A percentile compares a stretch with the other conserved stretches of the same genome.
Conservation (phyloP, 2,329 filamentous ascomycete species). For the Talaromyces sp. region DNA sequence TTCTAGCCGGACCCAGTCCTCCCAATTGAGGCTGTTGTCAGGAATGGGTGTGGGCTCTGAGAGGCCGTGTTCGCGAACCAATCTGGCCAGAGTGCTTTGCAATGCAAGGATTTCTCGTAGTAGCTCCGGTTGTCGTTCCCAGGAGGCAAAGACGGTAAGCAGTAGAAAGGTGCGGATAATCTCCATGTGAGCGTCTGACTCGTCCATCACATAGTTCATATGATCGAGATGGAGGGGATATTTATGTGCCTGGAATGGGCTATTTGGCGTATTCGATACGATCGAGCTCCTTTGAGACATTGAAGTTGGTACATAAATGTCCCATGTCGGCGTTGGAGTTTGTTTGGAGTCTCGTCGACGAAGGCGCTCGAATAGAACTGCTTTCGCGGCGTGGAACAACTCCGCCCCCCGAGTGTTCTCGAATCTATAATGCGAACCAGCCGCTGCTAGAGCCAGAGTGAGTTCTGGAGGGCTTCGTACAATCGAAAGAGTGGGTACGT, state of each 20-base stretch:
- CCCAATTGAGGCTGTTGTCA: constrained; percentile 41
- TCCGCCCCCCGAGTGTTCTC: constrained; percentile 48
- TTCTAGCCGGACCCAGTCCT: constrained; percentile 50
- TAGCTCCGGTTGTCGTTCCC: constrained; percentile 53
- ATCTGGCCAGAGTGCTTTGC: constrained; percentile 50
- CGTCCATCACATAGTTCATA: constrained; percentile 31
- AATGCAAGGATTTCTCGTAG: constrained; percentile 53
- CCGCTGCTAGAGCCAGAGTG: constrained; percentile 46
- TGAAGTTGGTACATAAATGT: constrained; percentile 30
- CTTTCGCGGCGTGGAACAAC: constrained; percentile 52
- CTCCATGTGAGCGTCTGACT: constrained; percentile 44
- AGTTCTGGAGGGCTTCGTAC: constrained; percentile 43
- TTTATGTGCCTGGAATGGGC: constrained; percentile 38
- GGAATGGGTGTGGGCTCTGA: constrained; percentile 23
- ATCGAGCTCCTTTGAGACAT: constrained; percentile 34
- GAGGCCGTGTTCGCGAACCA: constrained; percentile 51
- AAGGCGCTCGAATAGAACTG: constrained; percentile 49
- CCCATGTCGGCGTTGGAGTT: constrained; percentile 36
- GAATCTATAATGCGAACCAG: constrained; percentile 44
- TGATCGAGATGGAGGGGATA: constrained; percentile 26
- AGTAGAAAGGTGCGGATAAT: constrained; percentile 46
- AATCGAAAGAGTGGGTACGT: constrained; percentile 43
- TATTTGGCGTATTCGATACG: constrained; percentile 36
- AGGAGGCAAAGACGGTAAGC: constrained; percentile 55
- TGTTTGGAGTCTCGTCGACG: constrained; percentile 44